These are phyloP conservation scores for Sonneratia caseolaris DNA, from an alignment of 345 rosid genomes.

Conservation along the genomic window DNA sequence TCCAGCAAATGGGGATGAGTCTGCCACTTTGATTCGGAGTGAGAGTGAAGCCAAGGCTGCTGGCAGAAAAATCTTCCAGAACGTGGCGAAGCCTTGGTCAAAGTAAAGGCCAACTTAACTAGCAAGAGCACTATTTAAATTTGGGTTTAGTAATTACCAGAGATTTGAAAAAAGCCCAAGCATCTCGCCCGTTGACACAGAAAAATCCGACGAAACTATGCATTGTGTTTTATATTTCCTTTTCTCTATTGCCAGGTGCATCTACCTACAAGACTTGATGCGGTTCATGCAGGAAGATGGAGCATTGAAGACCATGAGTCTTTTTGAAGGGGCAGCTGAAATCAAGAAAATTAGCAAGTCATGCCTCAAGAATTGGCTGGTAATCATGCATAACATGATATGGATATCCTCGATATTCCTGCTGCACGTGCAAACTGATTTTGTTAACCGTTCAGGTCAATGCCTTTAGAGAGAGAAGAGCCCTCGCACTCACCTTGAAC, in stretches of 20 bases:
- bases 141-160: background rate
- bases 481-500: slow-evolving; percentile 71
- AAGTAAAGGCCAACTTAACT: slow-evolving; percentile 30
- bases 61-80: slow-evolving; percentile 63
- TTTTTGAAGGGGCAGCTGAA: slow-evolving; percentile 51
- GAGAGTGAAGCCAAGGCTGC: slow-evolving; percentile 82
- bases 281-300: slow-evolving; percentile 65
- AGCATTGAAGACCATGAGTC: slow-evolving; percentile 48
- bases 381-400: slow-evolving; percentile 1
- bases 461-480: slow-evolving; percentile 86
- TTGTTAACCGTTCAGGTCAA: slow-evolving; percentile 39
- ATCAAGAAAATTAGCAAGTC: slow-evolving; percentile 47
- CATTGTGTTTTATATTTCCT: background rate
- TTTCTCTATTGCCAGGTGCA: slow-evolving; percentile 36
- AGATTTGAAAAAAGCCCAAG: too few relatives aligned
- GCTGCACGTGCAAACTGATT: background rate
- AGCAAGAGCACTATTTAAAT: background rate
- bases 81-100: slow-evolving; percentile 59
- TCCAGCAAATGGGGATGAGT: slow-evolving; percentile 38
- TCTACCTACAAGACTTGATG: slow-evolving; percentile 54
- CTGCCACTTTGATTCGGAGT: slow-evolving; percentile 48
- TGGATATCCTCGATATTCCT: background rate
- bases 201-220: too few relatives aligned
- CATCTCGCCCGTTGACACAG: too few relatives aligned
- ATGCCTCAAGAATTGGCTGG: slow-evolving; percentile 89